Evolutionary conservation across 1,284 basidiomycete genomes (phyloP).

Genomic region (Boletus subluridellus): DNA sequence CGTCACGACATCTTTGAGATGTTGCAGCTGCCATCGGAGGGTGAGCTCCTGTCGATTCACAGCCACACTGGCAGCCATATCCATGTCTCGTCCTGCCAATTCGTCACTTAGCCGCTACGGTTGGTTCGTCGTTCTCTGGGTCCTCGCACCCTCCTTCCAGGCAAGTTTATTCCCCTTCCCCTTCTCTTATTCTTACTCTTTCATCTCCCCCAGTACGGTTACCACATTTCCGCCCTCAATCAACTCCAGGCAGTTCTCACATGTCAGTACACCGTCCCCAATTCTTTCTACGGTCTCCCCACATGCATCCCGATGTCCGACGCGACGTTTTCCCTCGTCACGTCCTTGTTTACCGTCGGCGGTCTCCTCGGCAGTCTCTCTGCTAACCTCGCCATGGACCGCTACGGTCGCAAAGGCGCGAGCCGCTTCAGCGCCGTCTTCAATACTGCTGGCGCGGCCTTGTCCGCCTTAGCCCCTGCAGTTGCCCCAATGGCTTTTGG

Average conservation of each 20-base stretch:
- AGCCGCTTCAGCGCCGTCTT: conserved; percentile 56
- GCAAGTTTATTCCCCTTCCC: conserved; percentile 29
- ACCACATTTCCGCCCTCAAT: conserved; percentile 85
- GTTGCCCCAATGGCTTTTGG: conserved; percentile 61
- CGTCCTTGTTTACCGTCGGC: conserved; percentile 84
- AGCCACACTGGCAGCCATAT: conserved; percentile 9
- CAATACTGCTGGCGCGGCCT: conserved; percentile 55
- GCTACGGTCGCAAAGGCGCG: conserved; percentile 65
- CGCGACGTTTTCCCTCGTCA: conserved; percentile 73
- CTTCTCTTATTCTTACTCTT: not conserved
- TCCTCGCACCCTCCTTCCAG: conserved; percentile 64
- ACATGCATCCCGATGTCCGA: conserved; percentile 78
- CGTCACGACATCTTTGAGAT: not conserved
- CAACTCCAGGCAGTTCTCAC: conserved; percentile 79
- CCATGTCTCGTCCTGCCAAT: conserved; percentile 13
- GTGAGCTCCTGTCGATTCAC: not conserved
- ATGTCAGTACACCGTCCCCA: conserved; percentile 42
- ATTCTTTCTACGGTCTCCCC: conserved; percentile 39
- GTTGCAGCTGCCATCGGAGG: not conserved
- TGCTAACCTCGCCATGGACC: conserved; percentile 69
- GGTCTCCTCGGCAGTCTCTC: conserved; percentile 75
- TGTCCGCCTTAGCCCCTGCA: conserved; percentile 65
- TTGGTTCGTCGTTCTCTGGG: conserved; percentile 60
- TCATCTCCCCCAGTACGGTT: conserved; percentile 56
- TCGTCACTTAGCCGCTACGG: conserved; percentile 56